Conservation (phyloP, 306 rosid genomes). For the Dryas alaskensis region DNA sequence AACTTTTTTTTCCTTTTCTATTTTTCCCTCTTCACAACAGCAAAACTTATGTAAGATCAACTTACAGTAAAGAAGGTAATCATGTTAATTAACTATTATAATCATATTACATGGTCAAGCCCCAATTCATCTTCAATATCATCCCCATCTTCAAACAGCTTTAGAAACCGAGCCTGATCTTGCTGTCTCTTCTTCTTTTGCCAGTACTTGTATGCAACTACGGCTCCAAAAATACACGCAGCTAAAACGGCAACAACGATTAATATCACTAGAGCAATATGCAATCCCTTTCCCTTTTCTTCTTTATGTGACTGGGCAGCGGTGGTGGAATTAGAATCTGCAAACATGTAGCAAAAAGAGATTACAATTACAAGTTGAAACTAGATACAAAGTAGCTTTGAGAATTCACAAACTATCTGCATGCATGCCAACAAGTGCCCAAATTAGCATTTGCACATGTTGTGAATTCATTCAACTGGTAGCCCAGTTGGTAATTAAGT, state of each 20-base stretch:
- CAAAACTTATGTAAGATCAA: constrained; percentile 38
- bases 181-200: constrained; percentile 64
- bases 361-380: constrained; percentile 2
- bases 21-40: constrained; percentile 14
- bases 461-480: neutral
- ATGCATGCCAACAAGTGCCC: neutral
- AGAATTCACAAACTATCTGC: neutral
- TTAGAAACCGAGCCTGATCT: constrained; percentile 74
- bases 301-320: constrained; percentile 2
- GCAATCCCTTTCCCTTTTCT: constrained; percentile 45
- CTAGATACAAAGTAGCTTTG: neutral
- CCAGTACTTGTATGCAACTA: constrained; percentile 63
- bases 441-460: neutral
- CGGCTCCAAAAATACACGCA: constrained; percentile 36
- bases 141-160: constrained; percentile 74
- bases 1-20: neutral
- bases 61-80: constrained; percentile 24
- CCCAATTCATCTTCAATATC: constrained; percentile 69
- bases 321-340: constrained; percentile 47
- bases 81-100: constrained; percentile 1
- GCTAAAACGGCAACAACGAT: constrained; percentile 38
- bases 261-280: constrained; percentile 41
- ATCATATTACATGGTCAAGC: constrained; percentile 49
- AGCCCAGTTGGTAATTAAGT: neutral
- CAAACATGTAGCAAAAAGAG: constrained; percentile 18